Evolutionary conservation across 2,329 filamentous ascomycete genomes (phyloP).

Genomic region (Aquanectria penicillioides): DNA sequence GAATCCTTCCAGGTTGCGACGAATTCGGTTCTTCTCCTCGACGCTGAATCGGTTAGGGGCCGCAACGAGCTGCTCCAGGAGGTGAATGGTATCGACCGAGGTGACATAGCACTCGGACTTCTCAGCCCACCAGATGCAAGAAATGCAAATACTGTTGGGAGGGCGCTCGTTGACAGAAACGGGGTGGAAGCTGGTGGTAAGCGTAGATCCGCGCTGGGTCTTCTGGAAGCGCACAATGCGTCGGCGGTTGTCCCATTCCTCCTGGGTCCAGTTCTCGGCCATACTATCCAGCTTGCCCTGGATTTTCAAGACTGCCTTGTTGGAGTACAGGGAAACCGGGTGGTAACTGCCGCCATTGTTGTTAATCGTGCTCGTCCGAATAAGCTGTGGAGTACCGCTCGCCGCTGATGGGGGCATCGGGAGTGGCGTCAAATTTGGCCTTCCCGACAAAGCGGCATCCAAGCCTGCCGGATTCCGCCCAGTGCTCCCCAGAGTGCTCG

Average conservation of each 20-base stretch:
- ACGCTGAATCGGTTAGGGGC: slow-evolving; percentile 83
- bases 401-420: slow-evolving; percentile 56
- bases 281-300: slow-evolving; percentile 86
- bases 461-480: slow-evolving; percentile 55
- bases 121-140: slow-evolving; percentile 97
- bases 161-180: slow-evolving; percentile 82
- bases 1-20: slow-evolving; percentile 94
- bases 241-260: slow-evolving; percentile 82
- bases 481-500: slow-evolving; percentile 51
- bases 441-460: slow-evolving; percentile 54
- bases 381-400: slow-evolving; percentile 56
- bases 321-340: slow-evolving; percentile 82
- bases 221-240: slow-evolving; percentile 91
- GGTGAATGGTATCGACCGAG: slow-evolving; percentile 93
- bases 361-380: slow-evolving; percentile 65
- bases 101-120: slow-evolving; percentile 93
- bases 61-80: slow-evolving; percentile 91
- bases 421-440: slow-evolving; percentile 59
- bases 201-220: slow-evolving; percentile 81
- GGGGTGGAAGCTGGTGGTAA: slow-evolving; percentile 82
- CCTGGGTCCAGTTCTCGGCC: slow-evolving; percentile 82
- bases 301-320: slow-evolving; percentile 87
- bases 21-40: slow-evolving; percentile 98
- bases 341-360: slow-evolving; percentile 66
- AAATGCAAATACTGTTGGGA: slow-evolving; percentile 90